A percentile compares a stretch with the other conserved stretches of the same genome.
Conservation (phyloP, 148 eudicot species). For the Silene uniflora region DNA sequence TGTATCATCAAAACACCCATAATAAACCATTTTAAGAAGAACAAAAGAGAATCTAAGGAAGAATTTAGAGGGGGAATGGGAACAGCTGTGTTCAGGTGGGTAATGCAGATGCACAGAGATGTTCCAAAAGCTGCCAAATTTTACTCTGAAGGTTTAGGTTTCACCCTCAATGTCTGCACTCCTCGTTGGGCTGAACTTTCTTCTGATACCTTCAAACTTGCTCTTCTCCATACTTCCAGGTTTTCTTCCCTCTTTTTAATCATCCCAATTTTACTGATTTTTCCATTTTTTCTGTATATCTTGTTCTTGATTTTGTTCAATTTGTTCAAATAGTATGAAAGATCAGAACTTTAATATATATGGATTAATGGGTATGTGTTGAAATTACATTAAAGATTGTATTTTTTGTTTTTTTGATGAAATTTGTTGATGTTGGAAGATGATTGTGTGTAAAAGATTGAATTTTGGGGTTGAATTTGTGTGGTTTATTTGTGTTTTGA, state of each 20-base stretch:
- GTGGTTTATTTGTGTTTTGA: background rate
- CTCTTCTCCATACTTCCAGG: constrained; percentile 75
- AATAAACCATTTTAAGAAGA: background rate
- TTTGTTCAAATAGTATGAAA: background rate
- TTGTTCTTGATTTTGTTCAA: background rate
- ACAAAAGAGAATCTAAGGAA: background rate
- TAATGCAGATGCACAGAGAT: constrained; percentile 88
- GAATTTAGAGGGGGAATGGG: constrained; percentile 9
- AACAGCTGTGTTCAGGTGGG: constrained; percentile 66
- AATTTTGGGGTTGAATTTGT: background rate
- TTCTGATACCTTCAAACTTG: constrained; percentile 75
- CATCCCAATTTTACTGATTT: background rate
- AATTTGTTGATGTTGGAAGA: background rate
- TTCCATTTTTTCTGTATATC: background rate
- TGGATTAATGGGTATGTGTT: background rate
- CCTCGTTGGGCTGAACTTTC: constrained; percentile 95
- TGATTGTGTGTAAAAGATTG: background rate
- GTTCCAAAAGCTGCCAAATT: constrained; percentile 88
- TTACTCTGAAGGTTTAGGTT: constrained; percentile 79
- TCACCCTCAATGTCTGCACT: constrained; percentile 74
- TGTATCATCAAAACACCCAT: background rate
- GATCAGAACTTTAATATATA: background rate
- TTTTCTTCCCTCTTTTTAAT: background rate
- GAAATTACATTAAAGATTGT: constrained; percentile 4
- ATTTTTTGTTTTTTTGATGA: background rate